Evolutionary conservation across 805 yeast genomes (phyloP).

Genomic region (Candida parachauliodes): DNA sequence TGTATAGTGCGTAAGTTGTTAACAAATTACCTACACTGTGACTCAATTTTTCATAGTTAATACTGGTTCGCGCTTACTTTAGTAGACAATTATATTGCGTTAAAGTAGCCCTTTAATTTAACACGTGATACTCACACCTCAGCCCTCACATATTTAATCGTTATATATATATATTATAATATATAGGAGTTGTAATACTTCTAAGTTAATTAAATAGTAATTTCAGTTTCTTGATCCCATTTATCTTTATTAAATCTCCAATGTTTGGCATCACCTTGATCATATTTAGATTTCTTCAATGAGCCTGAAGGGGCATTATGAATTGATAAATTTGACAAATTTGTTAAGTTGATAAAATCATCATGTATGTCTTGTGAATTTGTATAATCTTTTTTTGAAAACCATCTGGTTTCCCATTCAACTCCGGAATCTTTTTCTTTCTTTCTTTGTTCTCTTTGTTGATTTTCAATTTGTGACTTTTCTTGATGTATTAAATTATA

Average conservation of each 20-base stretch:
- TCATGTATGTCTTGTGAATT: constrained; percentile 16
- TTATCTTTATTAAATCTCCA: constrained; percentile 64
- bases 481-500: constrained; percentile 71
- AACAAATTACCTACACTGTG: no score
- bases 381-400: constrained; percentile 41
- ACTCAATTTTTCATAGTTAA: no score
- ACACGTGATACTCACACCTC: no score
- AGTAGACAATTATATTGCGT: neutral
- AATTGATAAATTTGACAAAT: constrained; percentile 53
- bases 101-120: no score
- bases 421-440: constrained; percentile 61
- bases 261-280: constrained; percentile 49
- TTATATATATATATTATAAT: no score
- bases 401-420: constrained; percentile 83
- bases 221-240: constrained; percentile 60
- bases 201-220: constrained; percentile 42
- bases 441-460: constrained; percentile 78
- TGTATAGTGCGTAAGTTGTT: neutral
- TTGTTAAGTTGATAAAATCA: constrained; percentile 32
- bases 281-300: constrained; percentile 51
- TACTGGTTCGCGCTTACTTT: neutral
- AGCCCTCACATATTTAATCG: no score
- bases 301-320: constrained; percentile 70
- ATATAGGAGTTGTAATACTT: no score
- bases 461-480: constrained; percentile 76